Percentiles rank a stretch among this genome's conserved stretches.
phyloP scores from a whole-genome alignment of 2,329 filamentous ascomycete species.

The Xylariaceae sp. region DNA sequence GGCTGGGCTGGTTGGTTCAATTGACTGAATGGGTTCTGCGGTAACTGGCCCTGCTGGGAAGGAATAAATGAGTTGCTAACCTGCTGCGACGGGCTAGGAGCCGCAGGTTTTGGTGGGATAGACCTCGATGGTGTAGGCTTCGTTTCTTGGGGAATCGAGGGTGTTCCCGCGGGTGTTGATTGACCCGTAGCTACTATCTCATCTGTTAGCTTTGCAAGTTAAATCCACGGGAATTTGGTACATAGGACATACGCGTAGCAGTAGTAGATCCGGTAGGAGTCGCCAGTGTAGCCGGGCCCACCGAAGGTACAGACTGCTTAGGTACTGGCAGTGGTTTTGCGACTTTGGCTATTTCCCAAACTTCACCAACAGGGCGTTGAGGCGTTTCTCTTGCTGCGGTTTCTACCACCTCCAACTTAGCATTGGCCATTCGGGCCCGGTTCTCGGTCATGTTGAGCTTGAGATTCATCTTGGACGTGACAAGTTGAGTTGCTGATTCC shows the following conservation, averaged over 20 bases:
- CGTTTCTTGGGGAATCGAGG: constrained; percentile 6
- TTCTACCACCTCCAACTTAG: constrained; percentile 74
- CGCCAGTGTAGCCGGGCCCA: background rate
- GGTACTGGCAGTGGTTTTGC: constrained; percentile 46
- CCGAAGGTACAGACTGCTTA: constrained; percentile 28
- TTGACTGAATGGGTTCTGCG: constrained; percentile 26
- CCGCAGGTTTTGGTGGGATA: constrained; percentile 15
- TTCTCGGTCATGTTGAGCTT: constrained; percentile 78
- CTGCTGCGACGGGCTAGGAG: constrained; percentile 8
- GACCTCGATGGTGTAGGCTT: constrained; percentile 3
- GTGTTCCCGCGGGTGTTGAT: constrained; percentile 7
- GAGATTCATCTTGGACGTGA: constrained; percentile 68
- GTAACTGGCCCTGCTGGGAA: constrained; percentile 14
- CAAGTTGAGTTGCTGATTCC: constrained; percentile 65
- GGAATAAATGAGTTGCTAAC: constrained; percentile 24
- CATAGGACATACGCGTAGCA: constrained; percentile 16
- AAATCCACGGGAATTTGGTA: background rate
- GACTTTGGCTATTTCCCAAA: constrained; percentile 76
- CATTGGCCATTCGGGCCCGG: constrained; percentile 57
- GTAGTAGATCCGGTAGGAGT: constrained; percentile 8
- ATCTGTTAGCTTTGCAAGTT: constrained; percentile 9
- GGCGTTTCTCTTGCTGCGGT: constrained; percentile 83
- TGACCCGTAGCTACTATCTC: constrained; percentile 9
- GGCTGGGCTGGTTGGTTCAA: constrained; percentile 7
- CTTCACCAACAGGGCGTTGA: constrained; percentile 74